These are phyloP conservation scores for Phyllosticta citrichinensis DNA, from an alignment of 2,329 filamentous ascomycete species.

Conservation along the genomic window DNA sequence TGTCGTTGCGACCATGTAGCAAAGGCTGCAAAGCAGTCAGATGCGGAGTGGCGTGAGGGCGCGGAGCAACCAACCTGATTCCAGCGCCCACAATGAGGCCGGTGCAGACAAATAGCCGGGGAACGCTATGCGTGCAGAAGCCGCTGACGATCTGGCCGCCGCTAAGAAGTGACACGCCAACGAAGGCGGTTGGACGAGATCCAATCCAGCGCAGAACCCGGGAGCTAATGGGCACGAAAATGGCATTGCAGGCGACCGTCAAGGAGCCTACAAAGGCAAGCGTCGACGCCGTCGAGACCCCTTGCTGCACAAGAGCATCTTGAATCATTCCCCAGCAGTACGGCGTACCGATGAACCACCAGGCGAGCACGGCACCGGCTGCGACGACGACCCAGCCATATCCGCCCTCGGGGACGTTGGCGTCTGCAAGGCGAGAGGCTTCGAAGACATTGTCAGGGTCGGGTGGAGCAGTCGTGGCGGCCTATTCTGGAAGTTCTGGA, in stretches of 20 bases:
- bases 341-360: slow-evolving; percentile 42
- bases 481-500: background rate
- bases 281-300: slow-evolving; percentile 40
- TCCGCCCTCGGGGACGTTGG: slow-evolving; percentile 40
- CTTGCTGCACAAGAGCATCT: slow-evolving; percentile 42
- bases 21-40: background rate
- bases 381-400: slow-evolving; percentile 48
- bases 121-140: slow-evolving; percentile 37
- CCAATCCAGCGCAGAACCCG: slow-evolving; percentile 43
- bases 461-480: slow-evolving; percentile 2
- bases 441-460: slow-evolving; percentile 7
- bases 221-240: slow-evolving; percentile 43
- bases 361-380: slow-evolving; percentile 42
- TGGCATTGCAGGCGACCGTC: slow-evolving; percentile 40
- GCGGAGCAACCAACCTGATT: slow-evolving; percentile 11
- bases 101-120: slow-evolving; percentile 39
- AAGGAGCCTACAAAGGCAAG: slow-evolving; percentile 51
- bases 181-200: slow-evolving; percentile 34
- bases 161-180: slow-evolving; percentile 43
- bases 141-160: slow-evolving; percentile 39
- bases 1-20: slow-evolving; percentile 6
- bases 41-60: background rate
- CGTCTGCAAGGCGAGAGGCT: slow-evolving; percentile 10
- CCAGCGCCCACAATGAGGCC: slow-evolving; percentile 41
- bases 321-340: slow-evolving; percentile 55